Conservation (phyloP, 352 stramenopile genomes). For the Phytophthora cryptogea region DNA sequence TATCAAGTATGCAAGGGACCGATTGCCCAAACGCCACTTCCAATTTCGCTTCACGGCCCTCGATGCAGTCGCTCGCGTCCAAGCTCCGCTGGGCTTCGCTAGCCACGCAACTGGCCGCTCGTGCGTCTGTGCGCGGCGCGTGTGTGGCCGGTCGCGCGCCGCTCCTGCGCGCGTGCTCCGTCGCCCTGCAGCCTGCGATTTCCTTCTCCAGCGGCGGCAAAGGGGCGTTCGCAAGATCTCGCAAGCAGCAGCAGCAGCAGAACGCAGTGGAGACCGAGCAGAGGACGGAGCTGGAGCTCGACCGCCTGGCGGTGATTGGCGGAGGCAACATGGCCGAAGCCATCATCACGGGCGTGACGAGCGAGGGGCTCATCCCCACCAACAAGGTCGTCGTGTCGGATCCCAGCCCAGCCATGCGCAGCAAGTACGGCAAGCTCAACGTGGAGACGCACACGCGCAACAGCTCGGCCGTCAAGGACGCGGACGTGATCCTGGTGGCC, state of each 20-base stretch:
- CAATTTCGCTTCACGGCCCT: slow-evolving; percentile 10
- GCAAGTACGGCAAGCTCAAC: slow-evolving; percentile 63
- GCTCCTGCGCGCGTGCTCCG: slow-evolving; percentile 7
- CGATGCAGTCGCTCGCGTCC: slow-evolving; percentile 25
- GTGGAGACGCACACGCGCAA: slow-evolving; percentile 72
- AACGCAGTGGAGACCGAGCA: slow-evolving; percentile 3
- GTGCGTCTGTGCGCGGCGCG: slow-evolving; percentile 7
- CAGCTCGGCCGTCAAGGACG: slow-evolving; percentile 60
- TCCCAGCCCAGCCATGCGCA: slow-evolving; percentile 65
- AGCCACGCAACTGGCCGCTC: neutral
- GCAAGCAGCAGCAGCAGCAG: slow-evolving; percentile 16
- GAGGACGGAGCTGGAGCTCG: slow-evolving; percentile 41
- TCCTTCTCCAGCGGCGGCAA: slow-evolving; percentile 22
- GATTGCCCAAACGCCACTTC: slow-evolving; percentile 17
- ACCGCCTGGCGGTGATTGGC: slow-evolving; percentile 78
- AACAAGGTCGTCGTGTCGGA: slow-evolving; percentile 84
- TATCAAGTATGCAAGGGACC: neutral
- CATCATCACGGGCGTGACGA: slow-evolving; percentile 81
- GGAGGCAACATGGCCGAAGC: slow-evolving; percentile 92
- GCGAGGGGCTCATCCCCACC: slow-evolving; percentile 63
- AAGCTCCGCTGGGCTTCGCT: slow-evolving; percentile 14
- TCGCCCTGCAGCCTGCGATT: neutral
- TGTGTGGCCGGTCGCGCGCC: slow-evolving; percentile 8
- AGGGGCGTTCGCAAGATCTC: slow-evolving; percentile 29
- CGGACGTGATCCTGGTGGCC: slow-evolving; percentile 92